Percentiles rank a stretch among this genome's conserved stretches.
phyloP scores from a whole-genome alignment of 306 rosid species.

The Trichosanthes cucumerina region DNA sequence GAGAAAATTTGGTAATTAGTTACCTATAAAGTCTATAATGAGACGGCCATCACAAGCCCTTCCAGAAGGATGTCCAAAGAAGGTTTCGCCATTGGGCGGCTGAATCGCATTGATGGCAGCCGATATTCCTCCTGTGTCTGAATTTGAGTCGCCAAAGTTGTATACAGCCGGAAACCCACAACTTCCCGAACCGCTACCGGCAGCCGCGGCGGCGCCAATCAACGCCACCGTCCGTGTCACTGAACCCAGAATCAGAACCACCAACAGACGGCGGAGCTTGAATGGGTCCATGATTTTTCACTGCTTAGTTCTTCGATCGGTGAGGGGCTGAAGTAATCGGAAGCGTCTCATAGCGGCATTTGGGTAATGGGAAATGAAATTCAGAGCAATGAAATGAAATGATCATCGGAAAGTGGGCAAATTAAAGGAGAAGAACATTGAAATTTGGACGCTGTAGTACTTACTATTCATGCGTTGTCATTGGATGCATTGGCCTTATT shows the following conservation, averaged over 20 bases:
- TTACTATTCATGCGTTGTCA: background rate
- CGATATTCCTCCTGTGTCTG: conserved; percentile 71
- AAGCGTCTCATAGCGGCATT: background rate
- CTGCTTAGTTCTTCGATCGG: background rate
- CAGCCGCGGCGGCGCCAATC: background rate
- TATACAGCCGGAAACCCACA: conserved; percentile 62
- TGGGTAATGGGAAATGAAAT: background rate
- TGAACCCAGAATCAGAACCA: conserved; percentile 13
- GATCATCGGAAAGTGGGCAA: background rate
- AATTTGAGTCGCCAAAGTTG: conserved; percentile 95
- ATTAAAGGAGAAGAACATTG: background rate
- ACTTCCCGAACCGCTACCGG: too few species aligned
- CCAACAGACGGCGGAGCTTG: background rate
- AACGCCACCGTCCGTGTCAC: background rate
- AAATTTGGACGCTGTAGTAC: background rate
- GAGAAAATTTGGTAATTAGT: conserved; percentile 14
- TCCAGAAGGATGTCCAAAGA: conserved; percentile 62
- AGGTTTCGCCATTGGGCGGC: conserved; percentile 74
- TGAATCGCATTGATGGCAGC: conserved; percentile 36
- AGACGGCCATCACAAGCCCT: conserved; percentile 79
- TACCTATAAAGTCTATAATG: conserved; percentile 59
- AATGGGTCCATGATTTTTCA: conserved; percentile 1
- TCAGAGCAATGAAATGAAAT: background rate
- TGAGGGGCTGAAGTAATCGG: background rate
- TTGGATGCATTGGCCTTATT: background rate